Conservation (phyloP, 2,329 filamentous ascomycete species). For the Talaromyces atroroseus region DNA sequence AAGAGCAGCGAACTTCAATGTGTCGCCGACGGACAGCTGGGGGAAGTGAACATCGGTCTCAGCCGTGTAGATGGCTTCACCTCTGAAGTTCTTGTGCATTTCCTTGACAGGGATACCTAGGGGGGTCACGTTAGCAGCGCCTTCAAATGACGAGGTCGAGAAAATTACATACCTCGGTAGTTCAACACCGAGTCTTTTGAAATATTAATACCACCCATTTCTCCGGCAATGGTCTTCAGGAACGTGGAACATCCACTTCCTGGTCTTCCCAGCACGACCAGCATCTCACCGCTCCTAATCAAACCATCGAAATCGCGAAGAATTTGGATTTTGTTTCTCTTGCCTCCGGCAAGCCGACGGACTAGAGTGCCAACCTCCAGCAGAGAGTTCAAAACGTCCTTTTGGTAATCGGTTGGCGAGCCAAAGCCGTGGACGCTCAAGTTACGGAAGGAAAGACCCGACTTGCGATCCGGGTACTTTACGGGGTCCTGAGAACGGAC, state of each 20-base stretch:
- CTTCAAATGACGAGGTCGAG: not conserved
- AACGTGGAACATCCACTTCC: conserved; percentile 67
- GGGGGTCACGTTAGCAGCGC: not conserved
- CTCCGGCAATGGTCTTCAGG: conserved; percentile 74
- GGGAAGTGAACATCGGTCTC: conserved; percentile 83
- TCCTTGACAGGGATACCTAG: conserved; percentile 37
- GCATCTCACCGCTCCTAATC: conserved; percentile 53
- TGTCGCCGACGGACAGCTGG: conserved; percentile 70
- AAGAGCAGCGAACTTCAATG: conserved; percentile 68
- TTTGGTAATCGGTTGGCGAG: conserved; percentile 41
- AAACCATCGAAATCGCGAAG: conserved; percentile 60
- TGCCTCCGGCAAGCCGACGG: conserved; percentile 29
- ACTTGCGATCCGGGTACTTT: conserved; percentile 28
- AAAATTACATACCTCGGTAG: conserved; percentile 52
- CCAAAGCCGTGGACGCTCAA: conserved; percentile 42
- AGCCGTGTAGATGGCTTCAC: conserved; percentile 81
- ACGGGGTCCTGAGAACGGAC: conserved; percentile 28
- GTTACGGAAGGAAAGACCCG: conserved; percentile 41
- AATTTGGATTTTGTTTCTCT: conserved; percentile 53
- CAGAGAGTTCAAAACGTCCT: conserved; percentile 37
- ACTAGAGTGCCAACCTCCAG: conserved; percentile 30
- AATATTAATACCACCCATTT: conserved; percentile 70
- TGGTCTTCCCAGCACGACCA: conserved; percentile 51
- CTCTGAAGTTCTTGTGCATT: conserved; percentile 72
- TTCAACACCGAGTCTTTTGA: conserved; percentile 66